Conservation (phyloP, 495 filamentous ascomycete species). For the Talaromyces stipitatus region DNA sequence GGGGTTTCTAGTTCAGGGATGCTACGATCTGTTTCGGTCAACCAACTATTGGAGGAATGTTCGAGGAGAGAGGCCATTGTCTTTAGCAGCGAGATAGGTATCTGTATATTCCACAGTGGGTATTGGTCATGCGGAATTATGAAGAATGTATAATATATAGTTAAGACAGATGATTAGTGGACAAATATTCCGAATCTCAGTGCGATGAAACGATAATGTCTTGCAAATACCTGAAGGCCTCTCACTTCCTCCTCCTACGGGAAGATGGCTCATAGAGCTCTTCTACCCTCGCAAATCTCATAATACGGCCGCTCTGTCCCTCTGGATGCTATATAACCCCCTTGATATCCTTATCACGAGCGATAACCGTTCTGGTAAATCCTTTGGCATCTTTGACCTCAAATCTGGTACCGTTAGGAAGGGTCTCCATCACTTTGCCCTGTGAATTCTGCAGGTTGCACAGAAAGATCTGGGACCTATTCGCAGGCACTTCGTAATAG, state of each 20-base stretch:
- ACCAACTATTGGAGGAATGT: constrained; percentile 43
- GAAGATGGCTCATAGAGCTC: background rate
- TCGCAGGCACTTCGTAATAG: background rate
- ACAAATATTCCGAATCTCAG: no score
- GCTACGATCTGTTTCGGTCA: constrained; percentile 34
- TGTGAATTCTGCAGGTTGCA: background rate
- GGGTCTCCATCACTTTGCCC: background rate
- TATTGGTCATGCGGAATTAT: no score
- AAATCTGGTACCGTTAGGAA: background rate
- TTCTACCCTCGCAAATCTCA: background rate
- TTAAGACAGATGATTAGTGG: no score
- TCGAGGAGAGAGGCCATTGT: constrained; percentile 20
- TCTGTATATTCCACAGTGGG: background rate
- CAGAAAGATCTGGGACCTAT: background rate
- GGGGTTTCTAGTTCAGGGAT: constrained; percentile 44
- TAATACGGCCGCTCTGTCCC: background rate
- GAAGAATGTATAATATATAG: no score
- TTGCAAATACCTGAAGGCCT: no score
- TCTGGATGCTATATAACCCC: background rate
- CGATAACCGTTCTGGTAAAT: background rate
- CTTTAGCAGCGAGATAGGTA: background rate
- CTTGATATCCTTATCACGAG: background rate
- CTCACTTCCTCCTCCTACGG: background rate
- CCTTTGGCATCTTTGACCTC: background rate
- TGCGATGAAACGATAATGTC: no score